Base-by-base conservation (phyloP, 2,329 filamentous ascomycete species). In the Fonsecaea nubica region DNA sequence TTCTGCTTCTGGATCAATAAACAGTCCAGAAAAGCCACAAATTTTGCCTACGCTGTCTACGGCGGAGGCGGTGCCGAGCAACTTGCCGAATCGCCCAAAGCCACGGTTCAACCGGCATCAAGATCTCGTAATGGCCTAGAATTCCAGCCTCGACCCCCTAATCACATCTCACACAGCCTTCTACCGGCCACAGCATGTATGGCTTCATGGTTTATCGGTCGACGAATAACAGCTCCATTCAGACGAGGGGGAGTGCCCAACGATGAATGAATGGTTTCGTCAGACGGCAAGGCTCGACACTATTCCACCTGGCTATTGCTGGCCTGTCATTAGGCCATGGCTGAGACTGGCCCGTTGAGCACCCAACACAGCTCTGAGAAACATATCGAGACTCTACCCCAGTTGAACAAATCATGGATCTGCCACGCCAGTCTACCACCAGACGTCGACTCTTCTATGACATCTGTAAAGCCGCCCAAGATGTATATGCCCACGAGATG, bases 101-200 rank as follows among this genome's bases (percentile, higher is more conserved):
- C 48, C 12, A n/a, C 61, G 62, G 15, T 69, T 69, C 40, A 54
- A 61, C 32, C 64, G 40, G 60, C 67, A 69, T 36, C 64, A 67
- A 38, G 30, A 33, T 9, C 60, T 68, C 18, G n/a, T 25, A 12
- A 10, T 61, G 33, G 25, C 21, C 33, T 53, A 30, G 33, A 36
- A 7, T 18, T 18, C 40, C n/a, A 18, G 38, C 13, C 40, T 4
- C 5, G 3, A 18, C 6, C 3, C 10, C 38, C 12, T 5, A 15
- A 2, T 42, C 38, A 42, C 13, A 15, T 15, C 13, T 21, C 7
- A 21, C 12, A 1, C 5, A 5, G n/a, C n/a, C 1, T 21, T 21
- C 8, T 9, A 9, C 21, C 42, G 18, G 6, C n/a, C 9, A 9
- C 42, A 48, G 42, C n/a, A 21, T 21, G 42, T 21, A 21, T 10